A percentile compares a stretch with the other conserved stretches of the same genome.
phyloP scores from a whole-genome alignment of 2,329 filamentous ascomycete species.

The Cadophora luteo-olivacea region DNA sequence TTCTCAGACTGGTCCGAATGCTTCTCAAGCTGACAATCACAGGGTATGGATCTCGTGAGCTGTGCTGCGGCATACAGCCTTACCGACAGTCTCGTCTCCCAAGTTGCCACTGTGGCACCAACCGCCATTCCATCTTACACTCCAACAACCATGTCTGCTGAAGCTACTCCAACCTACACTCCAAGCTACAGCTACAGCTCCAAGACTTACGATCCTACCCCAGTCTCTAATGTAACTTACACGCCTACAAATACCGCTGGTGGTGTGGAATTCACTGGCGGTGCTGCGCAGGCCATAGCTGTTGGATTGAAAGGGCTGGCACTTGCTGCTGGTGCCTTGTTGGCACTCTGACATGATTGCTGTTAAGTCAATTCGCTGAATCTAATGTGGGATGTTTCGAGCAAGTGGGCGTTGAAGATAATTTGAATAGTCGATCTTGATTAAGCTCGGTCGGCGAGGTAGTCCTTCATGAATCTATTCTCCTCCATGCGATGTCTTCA shows the following conservation, averaged over 20 bases:
- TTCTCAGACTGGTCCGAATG: background rate
- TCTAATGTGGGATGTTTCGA: background rate
- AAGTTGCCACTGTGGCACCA: constrained; percentile 19
- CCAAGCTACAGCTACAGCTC: background rate
- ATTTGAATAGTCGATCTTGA: background rate
- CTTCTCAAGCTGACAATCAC: constrained; percentile 14
- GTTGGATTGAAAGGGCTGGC: constrained; percentile 14
- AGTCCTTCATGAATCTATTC: background rate
- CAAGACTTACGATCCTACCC: background rate
- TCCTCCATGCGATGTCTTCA: background rate
- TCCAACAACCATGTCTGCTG: background rate
- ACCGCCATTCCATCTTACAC: background rate
- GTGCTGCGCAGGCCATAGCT: background rate
- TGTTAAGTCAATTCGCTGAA: background rate
- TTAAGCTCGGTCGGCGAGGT: background rate
- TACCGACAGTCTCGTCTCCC: constrained; percentile 52
- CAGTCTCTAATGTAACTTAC: background rate
- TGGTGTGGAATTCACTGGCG: constrained; percentile 19
- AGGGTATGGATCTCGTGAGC: constrained; percentile 54
- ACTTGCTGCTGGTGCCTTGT: constrained; percentile 13
- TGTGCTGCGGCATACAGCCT: constrained; percentile 60
- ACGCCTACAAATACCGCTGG: background rate
- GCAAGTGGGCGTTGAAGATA: background rate
- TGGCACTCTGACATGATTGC: constrained; percentile 5
- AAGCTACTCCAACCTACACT: background rate